A percentile compares a stretch with the other conserved stretches of the same genome.
Conservation (phyloP, 208 protist genomes). For the Wallacemonas sp. region DNA sequence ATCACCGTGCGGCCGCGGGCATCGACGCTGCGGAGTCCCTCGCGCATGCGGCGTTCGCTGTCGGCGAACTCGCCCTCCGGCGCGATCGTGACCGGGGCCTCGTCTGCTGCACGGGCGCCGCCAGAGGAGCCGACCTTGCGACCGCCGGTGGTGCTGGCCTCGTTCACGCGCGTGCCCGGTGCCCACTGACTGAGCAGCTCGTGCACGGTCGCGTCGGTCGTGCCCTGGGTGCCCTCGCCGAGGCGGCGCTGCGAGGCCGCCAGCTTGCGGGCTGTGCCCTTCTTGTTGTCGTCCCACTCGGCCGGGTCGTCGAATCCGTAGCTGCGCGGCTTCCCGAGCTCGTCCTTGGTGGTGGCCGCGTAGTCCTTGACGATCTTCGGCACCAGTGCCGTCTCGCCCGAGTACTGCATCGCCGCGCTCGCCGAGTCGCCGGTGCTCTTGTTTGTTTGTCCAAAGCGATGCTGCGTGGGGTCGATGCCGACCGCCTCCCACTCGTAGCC, state of each 20-base stretch:
- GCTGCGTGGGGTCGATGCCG: conserved; percentile 73
- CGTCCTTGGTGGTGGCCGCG: conserved; percentile 33
- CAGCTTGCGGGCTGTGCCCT: conserved; percentile 17
- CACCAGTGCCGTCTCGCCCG: conserved; percentile 37
- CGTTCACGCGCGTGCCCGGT: conserved; percentile 12
- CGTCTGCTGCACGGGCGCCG: background rate
- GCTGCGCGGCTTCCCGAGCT: conserved; percentile 58
- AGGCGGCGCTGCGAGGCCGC: conserved; percentile 31
- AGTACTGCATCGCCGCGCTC: conserved; percentile 3
- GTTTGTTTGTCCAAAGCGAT: conserved; percentile 61
- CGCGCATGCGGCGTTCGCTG: conserved; percentile 5
- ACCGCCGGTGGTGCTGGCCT: background rate
- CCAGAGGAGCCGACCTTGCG: background rate
- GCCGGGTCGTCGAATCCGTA: conserved; percentile 69
- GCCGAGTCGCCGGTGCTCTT: conserved; percentile 16
- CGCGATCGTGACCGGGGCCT: background rate
- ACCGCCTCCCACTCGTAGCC: conserved; percentile 77
- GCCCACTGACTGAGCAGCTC: conserved; percentile 69
- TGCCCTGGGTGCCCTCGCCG: conserved; percentile 29
- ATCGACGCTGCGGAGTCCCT: conserved; percentile 19
- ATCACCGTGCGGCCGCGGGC: conserved; percentile 21
- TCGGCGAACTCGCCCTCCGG: background rate
- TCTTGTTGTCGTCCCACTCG: conserved; percentile 46
- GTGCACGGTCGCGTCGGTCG: conserved; percentile 43
- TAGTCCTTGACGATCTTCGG: conserved; percentile 76